Conservation (phyloP, 805 yeast genomes). For the Metschnikowia arizonensis region DNA sequence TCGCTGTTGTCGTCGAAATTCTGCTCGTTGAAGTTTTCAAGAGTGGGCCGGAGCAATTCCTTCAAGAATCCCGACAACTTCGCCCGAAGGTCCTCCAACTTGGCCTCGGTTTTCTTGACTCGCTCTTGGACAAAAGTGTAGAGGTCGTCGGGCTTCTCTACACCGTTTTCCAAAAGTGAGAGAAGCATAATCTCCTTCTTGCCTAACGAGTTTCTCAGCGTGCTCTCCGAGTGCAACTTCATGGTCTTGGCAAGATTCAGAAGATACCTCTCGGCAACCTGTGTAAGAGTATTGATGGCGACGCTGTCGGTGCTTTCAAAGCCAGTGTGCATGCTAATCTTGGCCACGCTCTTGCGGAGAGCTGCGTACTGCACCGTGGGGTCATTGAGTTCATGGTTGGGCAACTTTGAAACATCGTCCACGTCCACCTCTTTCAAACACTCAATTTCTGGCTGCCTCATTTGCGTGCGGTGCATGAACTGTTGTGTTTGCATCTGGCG, state of each 20-base stretch:
- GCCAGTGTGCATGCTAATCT: conserved; percentile 86
- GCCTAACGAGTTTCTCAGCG: conserved; percentile 40
- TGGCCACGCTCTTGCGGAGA: conserved; percentile 65
- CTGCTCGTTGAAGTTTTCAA: conserved; percentile 68
- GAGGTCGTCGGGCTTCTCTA: conserved; percentile 71
- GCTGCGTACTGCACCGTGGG: conserved; percentile 62
- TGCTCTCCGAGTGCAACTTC: conserved; percentile 67
- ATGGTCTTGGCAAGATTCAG: conserved; percentile 69
- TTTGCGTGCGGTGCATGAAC: conserved; percentile 67
- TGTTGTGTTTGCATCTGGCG: conserved; percentile 87
- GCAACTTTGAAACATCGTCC: conserved; percentile 75
- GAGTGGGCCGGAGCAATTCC: conserved; percentile 76
- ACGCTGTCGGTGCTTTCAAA: conserved; percentile 77
- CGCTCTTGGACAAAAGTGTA: conserved; percentile 72
- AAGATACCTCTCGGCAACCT: conserved; percentile 77
- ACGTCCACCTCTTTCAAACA: conserved; percentile 64
- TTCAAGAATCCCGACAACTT: conserved; percentile 71
- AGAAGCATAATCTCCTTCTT: conserved; percentile 49
- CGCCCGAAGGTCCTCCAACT: conserved; percentile 61
- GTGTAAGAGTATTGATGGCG: conserved; percentile 77
- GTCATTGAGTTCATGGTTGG: conserved; percentile 60
- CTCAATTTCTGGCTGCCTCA: conserved; percentile 65
- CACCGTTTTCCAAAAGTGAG: conserved; percentile 80
- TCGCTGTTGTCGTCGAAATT: conserved; percentile 88
- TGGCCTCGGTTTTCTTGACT: conserved; percentile 61